Evolutionary conservation across 2,329 filamentous ascomycete genomes (phyloP).

Genomic region (Fusarium sp.): DNA sequence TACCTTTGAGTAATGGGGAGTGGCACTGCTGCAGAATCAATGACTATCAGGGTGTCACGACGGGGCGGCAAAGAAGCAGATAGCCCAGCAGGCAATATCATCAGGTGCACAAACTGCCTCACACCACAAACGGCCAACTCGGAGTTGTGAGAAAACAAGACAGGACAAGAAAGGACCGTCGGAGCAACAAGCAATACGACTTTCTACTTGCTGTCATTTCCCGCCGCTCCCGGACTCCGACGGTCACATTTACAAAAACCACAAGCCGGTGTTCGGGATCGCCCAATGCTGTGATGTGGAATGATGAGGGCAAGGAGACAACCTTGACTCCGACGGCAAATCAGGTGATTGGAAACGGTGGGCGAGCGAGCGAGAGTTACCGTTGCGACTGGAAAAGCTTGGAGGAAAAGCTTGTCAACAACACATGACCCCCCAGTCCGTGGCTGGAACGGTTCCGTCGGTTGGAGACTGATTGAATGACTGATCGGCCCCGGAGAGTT

Average conservation of each 20-base stretch:
- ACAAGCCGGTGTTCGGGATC: conserved; percentile 15
- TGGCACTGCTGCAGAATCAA: neutral
- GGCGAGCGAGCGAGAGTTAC: conserved; percentile 20
- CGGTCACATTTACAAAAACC: neutral
- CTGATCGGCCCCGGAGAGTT: conserved; percentile 8
- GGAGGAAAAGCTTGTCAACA: conserved; percentile 22
- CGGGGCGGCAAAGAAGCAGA: neutral
- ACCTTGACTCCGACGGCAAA: conserved; percentile 13
- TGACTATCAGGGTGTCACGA: conserved; percentile 3
- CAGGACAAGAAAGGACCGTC: neutral
- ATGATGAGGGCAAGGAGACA: conserved; percentile 15
- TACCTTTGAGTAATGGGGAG: neutral
- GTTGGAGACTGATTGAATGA: neutral
- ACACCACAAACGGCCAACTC: conserved; percentile 1
- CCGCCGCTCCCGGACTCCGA: neutral
- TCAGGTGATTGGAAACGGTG: conserved; percentile 37
- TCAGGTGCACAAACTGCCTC: conserved; percentile 8
- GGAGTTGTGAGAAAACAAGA: neutral
- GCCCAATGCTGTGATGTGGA: conserved; percentile 11
- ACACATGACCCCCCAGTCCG: conserved; percentile 32
- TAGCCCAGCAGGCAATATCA: conserved; percentile 4
- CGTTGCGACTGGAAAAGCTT: conserved; percentile 21
- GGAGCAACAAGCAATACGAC: neutral
- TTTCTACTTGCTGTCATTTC: neutral
- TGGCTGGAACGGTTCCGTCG: conserved; percentile 18